Percentiles rank a stretch among this genome's conserved stretches.
Evolutionary conservation across 2,329 filamentous ascomycete genomes (phyloP).

Genomic region (Pyrenophora graminea): DNA sequence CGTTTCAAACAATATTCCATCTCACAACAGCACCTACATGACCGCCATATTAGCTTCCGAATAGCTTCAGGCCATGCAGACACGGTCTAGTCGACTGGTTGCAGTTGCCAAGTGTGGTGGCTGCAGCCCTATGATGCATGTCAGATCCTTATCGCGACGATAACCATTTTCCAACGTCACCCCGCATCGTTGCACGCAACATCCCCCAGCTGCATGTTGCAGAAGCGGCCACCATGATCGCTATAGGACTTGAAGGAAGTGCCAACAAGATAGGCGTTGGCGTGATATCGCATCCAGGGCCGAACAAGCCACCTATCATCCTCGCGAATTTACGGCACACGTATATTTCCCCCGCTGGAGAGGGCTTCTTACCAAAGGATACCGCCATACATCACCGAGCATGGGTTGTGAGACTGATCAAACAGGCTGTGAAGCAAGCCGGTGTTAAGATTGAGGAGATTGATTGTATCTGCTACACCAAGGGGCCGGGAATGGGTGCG

Average conservation of each 20-base stretch:
- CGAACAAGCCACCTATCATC: conserved; percentile 57
- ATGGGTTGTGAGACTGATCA: conserved; percentile 82
- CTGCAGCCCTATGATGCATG: conserved; percentile 18
- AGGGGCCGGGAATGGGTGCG: conserved; percentile 94
- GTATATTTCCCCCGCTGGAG: conserved; percentile 86
- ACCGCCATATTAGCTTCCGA: no score
- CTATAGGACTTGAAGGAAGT: conserved; percentile 82
- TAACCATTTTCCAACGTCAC: conserved; percentile 23
- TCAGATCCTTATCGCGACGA: conserved; percentile 18
- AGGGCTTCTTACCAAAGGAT: conserved; percentile 95
- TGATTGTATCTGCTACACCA: conserved; percentile 93
- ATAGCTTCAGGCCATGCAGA: no score
- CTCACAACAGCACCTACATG: no score
- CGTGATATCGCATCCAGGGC: conserved; percentile 75
- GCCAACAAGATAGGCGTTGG: conserved; percentile 98
- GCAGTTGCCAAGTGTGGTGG: not conserved
- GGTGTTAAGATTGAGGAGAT: conserved; percentile 61
- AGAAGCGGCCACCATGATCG: conserved; percentile 57
- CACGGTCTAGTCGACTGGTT: no score
- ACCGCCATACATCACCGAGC: conserved; percentile 88
- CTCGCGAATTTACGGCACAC: conserved; percentile 95
- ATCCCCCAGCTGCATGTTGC: conserved; percentile 5
- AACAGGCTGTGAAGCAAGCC: conserved; percentile 75
- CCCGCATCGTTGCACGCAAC: conserved; percentile 26
- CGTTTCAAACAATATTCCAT: no score